Evolutionary conservation across 148 eudicot species (phyloP), one percentile per base, ranked within the genome.

Genomic region (Rhododendron simsii): DNA sequence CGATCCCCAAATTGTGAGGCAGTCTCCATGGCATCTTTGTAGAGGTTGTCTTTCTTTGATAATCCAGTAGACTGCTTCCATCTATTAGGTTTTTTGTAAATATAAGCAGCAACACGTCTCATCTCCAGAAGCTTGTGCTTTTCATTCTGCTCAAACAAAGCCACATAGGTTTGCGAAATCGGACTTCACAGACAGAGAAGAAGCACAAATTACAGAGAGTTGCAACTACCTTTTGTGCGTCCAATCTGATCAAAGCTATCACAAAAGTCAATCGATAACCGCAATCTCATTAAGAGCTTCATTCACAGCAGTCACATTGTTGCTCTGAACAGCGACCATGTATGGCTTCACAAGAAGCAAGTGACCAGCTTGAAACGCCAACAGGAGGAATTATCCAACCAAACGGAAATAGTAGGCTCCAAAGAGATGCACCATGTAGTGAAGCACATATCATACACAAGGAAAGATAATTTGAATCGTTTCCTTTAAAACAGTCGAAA

Each of bases 221-320:
- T 12, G 15, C 53, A 84, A 15, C 59, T 83, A 96, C 99, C 98
- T 94, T 95, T 89, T 95, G 99, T 82, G 99, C 87, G 94, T 86
- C 98, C 98, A 88, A 96, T 96, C 91, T 94, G 99, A 87, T 96
- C 99, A 88, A 96, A 96, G 93, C 91, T 96, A 91, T 96, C 99
- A 89, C 95, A 97, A 89, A 96, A 84, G 80, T 96, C 98, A 35
- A 94, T 95, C 3, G 99, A 96, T 82, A 95, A 98, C n/a, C 96
- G 94, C 85, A 96, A 91, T 86, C 99, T 95, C 37, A 35, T 2
- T 35, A 35, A 96, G 90, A 79, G 98, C 99, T 91, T 95, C 99
- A 90, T 96, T 96, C 73, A 95, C 98, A 80, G 99, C 98, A 86
- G 94, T 87, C 61, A 96, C 97, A 86, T 96, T 95, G 87, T 95